Evolutionary conservation across 208 protist species (phyloP).

Genomic region (Wallacemonas sp.): DNA sequence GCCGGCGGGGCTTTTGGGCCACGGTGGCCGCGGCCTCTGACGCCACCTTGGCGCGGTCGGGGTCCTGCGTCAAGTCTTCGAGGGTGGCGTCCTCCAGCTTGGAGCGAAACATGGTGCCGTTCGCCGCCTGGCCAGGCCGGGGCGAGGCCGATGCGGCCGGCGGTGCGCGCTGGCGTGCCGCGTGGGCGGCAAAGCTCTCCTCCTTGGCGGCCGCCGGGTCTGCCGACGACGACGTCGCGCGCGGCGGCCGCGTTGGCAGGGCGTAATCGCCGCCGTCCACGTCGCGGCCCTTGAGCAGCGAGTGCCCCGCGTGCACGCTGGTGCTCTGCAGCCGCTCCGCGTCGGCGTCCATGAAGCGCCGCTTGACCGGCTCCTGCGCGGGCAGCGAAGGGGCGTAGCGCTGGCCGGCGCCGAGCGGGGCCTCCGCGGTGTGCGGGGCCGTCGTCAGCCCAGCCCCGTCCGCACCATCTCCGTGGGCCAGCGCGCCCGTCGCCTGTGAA

Average conservation of each 20-base stretch:
- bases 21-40: constrained; percentile 20
- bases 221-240: not conserved
- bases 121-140: not conserved
- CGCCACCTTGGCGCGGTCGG: constrained; percentile 15
- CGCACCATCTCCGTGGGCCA: not conserved
- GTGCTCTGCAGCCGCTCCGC: constrained; percentile 60
- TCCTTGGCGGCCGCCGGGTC: not conserved
- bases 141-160: not conserved
- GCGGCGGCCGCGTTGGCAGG: not conserved
- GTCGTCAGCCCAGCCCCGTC: not conserved
- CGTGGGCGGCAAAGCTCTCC: constrained; percentile 4
- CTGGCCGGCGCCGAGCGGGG: constrained; percentile 30
- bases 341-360: constrained; percentile 54
- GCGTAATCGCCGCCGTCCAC: constrained; percentile 6
- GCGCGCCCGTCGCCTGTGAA: not conserved
- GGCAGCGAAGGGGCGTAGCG: constrained; percentile 40
- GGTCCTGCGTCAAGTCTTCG: constrained; percentile 23
- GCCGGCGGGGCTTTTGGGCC: constrained; percentile 20
- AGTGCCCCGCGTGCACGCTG: constrained; percentile 70
- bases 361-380: constrained; percentile 16
- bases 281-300: constrained; percentile 35
- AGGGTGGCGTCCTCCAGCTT: constrained; percentile 29
- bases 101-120: constrained; percentile 34
- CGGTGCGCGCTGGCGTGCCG: not conserved
- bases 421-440: not conserved